Conservation (phyloP, 2,329 filamentous ascomycete genomes). For the Fusarium sp. region DNA sequence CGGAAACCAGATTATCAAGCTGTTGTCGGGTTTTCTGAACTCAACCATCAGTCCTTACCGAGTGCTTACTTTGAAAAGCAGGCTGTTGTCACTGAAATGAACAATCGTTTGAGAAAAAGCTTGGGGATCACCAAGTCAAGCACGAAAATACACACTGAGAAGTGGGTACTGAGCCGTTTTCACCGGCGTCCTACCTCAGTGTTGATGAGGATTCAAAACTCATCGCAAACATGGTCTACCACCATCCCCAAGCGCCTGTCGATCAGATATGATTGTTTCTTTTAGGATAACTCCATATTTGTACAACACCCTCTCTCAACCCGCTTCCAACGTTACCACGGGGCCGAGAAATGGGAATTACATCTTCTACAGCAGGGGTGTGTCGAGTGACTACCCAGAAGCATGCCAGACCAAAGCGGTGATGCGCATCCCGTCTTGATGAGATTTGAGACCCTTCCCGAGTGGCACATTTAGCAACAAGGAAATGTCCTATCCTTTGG, state of each 20-base stretch:
- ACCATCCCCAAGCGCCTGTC: slow-evolving; percentile 29
- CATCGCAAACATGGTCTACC: slow-evolving; percentile 38
- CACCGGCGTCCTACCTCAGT: slow-evolving; percentile 13
- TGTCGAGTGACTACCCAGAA: slow-evolving; percentile 8
- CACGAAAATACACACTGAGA: slow-evolving; percentile 24
- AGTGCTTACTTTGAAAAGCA: slow-evolving; percentile 7
- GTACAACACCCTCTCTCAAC: not conserved
- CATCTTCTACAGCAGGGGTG: slow-evolving; percentile 33
- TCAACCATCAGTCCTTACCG: slow-evolving; percentile 14
- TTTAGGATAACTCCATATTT: slow-evolving; percentile 29
- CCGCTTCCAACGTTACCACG: not conserved
- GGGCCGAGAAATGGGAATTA: slow-evolving; percentile 30
- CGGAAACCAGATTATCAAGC: slow-evolving; percentile 20
- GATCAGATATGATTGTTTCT: slow-evolving; percentile 44
- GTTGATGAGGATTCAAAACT: slow-evolving; percentile 26
- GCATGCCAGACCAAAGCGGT: slow-evolving; percentile 44
- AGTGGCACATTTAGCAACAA: slow-evolving; percentile 44
- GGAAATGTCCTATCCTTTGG: slow-evolving; percentile 41
- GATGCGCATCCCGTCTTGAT: slow-evolving; percentile 46
- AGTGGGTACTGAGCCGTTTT: slow-evolving; percentile 18
- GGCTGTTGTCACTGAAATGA: not conserved
- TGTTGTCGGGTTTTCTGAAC: not conserved
- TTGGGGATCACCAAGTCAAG: not conserved
- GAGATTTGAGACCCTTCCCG: slow-evolving; percentile 45
- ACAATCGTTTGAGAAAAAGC: not conserved